Conservation (phyloP, 768 basidiomycete genomes). For the Phanerodontia chrysosporium region DNA sequence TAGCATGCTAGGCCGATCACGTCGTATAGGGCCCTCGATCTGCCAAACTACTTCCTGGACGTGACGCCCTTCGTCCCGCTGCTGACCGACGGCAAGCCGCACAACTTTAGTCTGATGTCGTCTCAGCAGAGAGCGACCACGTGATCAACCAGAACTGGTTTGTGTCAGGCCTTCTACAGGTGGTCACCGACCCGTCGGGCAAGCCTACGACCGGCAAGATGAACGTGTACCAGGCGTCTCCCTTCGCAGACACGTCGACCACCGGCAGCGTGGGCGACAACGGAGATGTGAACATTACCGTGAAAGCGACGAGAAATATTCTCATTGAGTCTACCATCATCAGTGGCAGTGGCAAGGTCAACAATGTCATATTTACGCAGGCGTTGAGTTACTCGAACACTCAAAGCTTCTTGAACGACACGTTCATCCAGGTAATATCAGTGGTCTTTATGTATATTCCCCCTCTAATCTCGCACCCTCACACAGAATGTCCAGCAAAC, state of each 20-base stretch:
- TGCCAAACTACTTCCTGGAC: constrained; percentile 76
- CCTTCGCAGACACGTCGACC: constrained; percentile 49
- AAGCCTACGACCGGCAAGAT: constrained; percentile 68
- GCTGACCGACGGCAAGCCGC: constrained; percentile 63
- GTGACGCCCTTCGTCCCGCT: constrained; percentile 73
- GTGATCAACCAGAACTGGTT: constrained; percentile 75
- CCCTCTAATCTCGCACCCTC: background rate
- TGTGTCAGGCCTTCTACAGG: constrained; percentile 66
- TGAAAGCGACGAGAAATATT: constrained; percentile 53
- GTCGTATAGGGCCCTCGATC: constrained; percentile 71
- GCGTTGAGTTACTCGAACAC: constrained; percentile 54
- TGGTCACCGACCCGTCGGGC: constrained; percentile 59
- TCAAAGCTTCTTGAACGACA: constrained; percentile 54
- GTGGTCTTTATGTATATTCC: background rate
- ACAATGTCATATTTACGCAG: constrained; percentile 59
- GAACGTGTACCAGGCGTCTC: constrained; percentile 49
- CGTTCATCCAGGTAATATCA: constrained; percentile 37
- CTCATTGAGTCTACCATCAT: constrained; percentile 59
- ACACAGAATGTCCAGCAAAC: constrained; percentile 47
- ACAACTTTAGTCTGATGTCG: constrained; percentile 73
- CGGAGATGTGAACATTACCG: constrained; percentile 56
- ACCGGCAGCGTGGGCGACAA: constrained; percentile 37
- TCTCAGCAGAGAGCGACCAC: constrained; percentile 62
- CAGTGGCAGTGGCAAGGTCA: constrained; percentile 55
- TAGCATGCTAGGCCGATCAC: constrained; percentile 55